Evolutionary conservation across 352 stramenopile species (phyloP).

Genomic region (Salisapilia sapeloensis): DNA sequence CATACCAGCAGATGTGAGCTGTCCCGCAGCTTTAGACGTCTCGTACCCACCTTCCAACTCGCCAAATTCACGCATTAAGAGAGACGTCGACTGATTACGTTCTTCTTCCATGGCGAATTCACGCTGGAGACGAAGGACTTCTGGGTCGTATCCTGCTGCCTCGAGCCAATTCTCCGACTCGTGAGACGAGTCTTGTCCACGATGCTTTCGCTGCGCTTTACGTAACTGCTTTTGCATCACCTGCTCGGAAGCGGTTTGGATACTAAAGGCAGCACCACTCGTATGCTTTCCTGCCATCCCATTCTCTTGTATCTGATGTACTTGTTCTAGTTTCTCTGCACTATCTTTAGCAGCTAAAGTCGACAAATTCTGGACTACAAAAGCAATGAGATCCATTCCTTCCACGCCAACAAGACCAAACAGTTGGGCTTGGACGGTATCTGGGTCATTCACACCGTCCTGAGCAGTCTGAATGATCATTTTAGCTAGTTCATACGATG

Average conservation of each 20-base stretch:
- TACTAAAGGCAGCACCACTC: constrained; percentile 21
- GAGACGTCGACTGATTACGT: constrained; percentile 36
- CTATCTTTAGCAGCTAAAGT: constrained; percentile 2
- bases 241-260: constrained; percentile 47
- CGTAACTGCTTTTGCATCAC: constrained; percentile 22
- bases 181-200: constrained; percentile 9
- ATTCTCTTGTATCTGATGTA: too few species aligned
- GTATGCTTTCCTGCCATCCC: too few species aligned
- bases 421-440: constrained; percentile 51
- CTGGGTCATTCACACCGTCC: constrained; percentile 23
- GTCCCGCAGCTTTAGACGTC: constrained; percentile 33
- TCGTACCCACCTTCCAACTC: constrained; percentile 52
- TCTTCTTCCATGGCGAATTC: constrained; percentile 54
- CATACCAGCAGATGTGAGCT: constrained; percentile 34
- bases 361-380: constrained; percentile 37
- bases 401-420: constrained; percentile 76
- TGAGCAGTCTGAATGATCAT: constrained; percentile 47
- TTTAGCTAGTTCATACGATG: constrained; percentile 41
- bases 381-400: constrained; percentile 72
- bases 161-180: constrained; percentile 54
- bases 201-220: constrained; percentile 31
- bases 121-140: constrained; percentile 53
- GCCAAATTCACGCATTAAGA: constrained; percentile 64
- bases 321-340: too few species aligned
- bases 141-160: constrained; percentile 54